phyloP scores from a whole-genome alignment of 768 basidiomycete genomes.

The Pulveroboletus sp. region DNA sequence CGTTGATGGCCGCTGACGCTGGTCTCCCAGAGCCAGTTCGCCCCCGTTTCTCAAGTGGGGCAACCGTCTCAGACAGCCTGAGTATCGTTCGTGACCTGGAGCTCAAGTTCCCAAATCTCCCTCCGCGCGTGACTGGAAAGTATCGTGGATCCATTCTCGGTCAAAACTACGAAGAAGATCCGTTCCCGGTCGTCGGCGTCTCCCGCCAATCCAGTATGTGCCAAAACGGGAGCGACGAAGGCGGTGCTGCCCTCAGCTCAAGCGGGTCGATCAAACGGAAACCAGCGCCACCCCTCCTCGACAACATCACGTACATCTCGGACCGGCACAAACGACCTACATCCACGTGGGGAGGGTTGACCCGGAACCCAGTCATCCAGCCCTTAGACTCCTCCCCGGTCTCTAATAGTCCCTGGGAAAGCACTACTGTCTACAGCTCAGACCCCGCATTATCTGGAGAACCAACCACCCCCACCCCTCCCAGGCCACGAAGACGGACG shows the following conservation, averaged over 20 bases:
- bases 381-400: constrained; percentile 1
- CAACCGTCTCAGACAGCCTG: constrained; percentile 39
- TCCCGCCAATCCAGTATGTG: constrained; percentile 23
- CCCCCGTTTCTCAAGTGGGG: no score
- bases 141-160: constrained; percentile 25
- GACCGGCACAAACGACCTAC: not conserved
- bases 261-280: constrained; percentile 30
- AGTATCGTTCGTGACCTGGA: constrained; percentile 49
- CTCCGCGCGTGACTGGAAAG: constrained; percentile 32
- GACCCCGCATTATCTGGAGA: not conserved
- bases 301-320: constrained; percentile 9
- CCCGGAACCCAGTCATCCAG: not conserved
- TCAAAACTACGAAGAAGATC: constrained; percentile 22
- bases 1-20: not conserved
- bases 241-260: constrained; percentile 7
- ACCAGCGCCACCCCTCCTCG: constrained; percentile 28
- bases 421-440: constrained; percentile 1
- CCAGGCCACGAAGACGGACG: constrained; percentile 11
- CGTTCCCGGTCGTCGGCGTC: constrained; percentile 21
- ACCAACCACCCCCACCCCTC: constrained; percentile 6
- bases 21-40: no score
- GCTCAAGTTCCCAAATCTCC: constrained; percentile 50
- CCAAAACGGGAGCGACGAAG: constrained; percentile 14
- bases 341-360: constrained; percentile 27
- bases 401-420: constrained; percentile 8